These are phyloP conservation scores for Fragaria vesca DNA, from an alignment of 306 rosid genomes.

Conservation along the genomic window DNA sequence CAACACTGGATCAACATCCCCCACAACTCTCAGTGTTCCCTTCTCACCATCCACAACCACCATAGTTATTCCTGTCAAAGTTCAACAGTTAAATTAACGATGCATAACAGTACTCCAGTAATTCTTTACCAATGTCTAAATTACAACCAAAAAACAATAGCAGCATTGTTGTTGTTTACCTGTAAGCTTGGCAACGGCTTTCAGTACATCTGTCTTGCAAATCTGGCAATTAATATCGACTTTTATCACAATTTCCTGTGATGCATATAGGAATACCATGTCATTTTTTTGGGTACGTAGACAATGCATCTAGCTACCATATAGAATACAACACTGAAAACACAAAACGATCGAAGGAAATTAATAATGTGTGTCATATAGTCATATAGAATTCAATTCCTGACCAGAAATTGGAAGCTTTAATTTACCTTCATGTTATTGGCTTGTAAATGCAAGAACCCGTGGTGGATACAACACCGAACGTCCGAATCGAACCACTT, in stretches of 20 bases:
- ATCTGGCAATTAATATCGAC: neutral
- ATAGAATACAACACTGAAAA: no score
- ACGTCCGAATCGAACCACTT: neutral
- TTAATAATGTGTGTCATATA: no score
- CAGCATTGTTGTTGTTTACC: neutral
- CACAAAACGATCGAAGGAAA: neutral
- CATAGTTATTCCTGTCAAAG: neutral
- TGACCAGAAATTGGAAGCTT: neutral
- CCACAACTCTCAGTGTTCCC: neutral
- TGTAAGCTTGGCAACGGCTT: slow-evolving; percentile 5
- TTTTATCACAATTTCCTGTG: slow-evolving; percentile 10
- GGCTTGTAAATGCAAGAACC: neutral
- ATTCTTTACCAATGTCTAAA: neutral
- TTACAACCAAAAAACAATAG: no score
- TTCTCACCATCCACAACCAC: slow-evolving; percentile 1
- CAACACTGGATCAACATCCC: slow-evolving; percentile 7
- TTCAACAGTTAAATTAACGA: neutral
- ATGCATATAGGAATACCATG: no score
- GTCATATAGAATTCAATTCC: no score
- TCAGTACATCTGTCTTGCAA: slow-evolving; percentile 8
- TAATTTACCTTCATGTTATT: neutral
- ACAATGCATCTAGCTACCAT: no score
- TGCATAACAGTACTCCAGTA: neutral
- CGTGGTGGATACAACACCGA: neutral
- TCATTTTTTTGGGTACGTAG: no score